Percentiles rank a stretch among this genome's conserved stretches.
phyloP scores from a whole-genome alignment of 78 protist genomes.

The slime mould (Dictyostelium discoideum) region dicty_2.7 NC_007088.5:6788501-6789000 shows the following conservation, averaged over 20 bases:
- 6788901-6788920: not conserved
- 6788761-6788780: not conserved
- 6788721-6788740: not conserved
- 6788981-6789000: too few relatives aligned
- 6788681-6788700: not conserved
- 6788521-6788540: not conserved
- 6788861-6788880: too few relatives aligned
- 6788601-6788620: not conserved
- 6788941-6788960: too few relatives aligned
- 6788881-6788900: not conserved
- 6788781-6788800: not conserved
- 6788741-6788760: not conserved
- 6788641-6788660: constrained; percentile 4
- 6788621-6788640: constrained; percentile 9
- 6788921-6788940: too few relatives aligned
- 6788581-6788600: not conserved
- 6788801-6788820: not conserved
- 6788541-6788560: not conserved
- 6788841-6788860: not conserved
- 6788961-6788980: too few relatives aligned
- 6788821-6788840: not conserved
- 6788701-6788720: not conserved
- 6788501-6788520: not conserved
- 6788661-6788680: not conserved
- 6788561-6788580: constrained; percentile 2